phyloP scores from a whole-genome alignment of 768 basidiomycete genomes.

The Tricholomella constricta region DNA sequence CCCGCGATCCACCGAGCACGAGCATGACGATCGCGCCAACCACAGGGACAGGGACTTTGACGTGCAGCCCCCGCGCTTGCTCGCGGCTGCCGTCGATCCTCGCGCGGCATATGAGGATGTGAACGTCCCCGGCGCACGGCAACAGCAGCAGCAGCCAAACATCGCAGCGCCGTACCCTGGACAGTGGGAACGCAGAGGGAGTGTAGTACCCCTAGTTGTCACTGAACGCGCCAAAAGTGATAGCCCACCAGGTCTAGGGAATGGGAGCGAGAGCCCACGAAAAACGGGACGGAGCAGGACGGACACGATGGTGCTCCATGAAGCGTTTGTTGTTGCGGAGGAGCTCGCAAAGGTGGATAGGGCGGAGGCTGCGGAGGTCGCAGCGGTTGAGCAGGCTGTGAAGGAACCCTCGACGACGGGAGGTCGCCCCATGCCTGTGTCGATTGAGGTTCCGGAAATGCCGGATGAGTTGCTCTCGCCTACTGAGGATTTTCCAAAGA shows the following conservation, averaged over 20 bases:
- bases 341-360: conserved; percentile 25
- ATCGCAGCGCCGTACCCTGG: not conserved
- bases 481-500: conserved; percentile 9
- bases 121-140: not conserved
- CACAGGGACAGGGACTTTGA: conserved; percentile 16
- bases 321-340: conserved; percentile 36
- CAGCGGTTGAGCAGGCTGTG: not conserved
- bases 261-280: conserved; percentile 41
- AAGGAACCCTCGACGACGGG: not conserved
- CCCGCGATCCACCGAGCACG: conserved; percentile 28
- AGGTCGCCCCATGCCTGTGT: not conserved
- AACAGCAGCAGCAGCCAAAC: not conserved
- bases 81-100: conserved; percentile 42
- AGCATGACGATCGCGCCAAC: conserved; percentile 12
- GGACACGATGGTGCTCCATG: conserved; percentile 74
- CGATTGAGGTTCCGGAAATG: not conserved
- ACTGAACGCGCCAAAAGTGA: conserved; percentile 17
- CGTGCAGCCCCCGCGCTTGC: conserved; percentile 40
- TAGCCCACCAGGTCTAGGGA: conserved; percentile 26
- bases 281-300: conserved; percentile 59
- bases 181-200: conserved; percentile 5
- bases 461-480: conserved; percentile 8
- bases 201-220: not conserved
- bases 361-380: not conserved
- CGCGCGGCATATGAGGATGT: not conserved